Base-by-base conservation (phyloP, 1,284 basidiomycete species). In the Xerocomus amazonicus region DNA sequence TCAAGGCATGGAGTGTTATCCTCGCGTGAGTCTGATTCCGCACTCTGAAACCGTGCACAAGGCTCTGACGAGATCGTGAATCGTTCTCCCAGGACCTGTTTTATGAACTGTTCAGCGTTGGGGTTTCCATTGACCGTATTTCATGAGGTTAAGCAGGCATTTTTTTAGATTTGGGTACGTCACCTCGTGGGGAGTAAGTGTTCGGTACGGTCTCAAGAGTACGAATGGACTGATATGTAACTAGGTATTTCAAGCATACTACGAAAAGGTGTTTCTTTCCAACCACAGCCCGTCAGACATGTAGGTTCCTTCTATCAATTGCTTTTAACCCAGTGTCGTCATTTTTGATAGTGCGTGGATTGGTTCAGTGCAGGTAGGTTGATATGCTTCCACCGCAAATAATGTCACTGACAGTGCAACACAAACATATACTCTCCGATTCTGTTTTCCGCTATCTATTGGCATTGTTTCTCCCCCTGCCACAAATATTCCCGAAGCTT, bases 1-100 rank as follows among this genome's bases (percentile, higher is more conserved):
- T 73, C 36, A 70, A 71, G 53, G 79, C 80, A 1, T 81, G 79
- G 79, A 60, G 75, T 6, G 71, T 80, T 27, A 70, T 79, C 13
- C 44, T 73, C 53, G 77, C 53, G 77, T 79, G 51, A 49, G 75
- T 55, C 6, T 2, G 3, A 6, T 39, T 2, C 13, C 9, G 2
- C 34, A 4, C 16, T 35, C 7, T 33, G 13, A 31, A 8, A 17
- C 14, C 9, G 5, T n/a, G 19, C 14, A 17, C 14, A 14, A 26
- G 14, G n/a, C 38, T 39, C 19, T 23, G 19, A 23, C 19, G 19
- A 23, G 38, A 39, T 27, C 7, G 8, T 43, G 17, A 23, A 9
- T 40, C 4, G 19, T 23, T 23, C 19, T 23, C 19, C 14, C 40
- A 66, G 64, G 43, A 55, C 60, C 1, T 16, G 33, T 17, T 42